A percentile compares a stretch with the other conserved stretches of the same genome.
These are phyloP conservation scores for Naganishia onofrii DNA, from an alignment of 768 basidiomycete species.

Conservation along the genomic window DNA sequence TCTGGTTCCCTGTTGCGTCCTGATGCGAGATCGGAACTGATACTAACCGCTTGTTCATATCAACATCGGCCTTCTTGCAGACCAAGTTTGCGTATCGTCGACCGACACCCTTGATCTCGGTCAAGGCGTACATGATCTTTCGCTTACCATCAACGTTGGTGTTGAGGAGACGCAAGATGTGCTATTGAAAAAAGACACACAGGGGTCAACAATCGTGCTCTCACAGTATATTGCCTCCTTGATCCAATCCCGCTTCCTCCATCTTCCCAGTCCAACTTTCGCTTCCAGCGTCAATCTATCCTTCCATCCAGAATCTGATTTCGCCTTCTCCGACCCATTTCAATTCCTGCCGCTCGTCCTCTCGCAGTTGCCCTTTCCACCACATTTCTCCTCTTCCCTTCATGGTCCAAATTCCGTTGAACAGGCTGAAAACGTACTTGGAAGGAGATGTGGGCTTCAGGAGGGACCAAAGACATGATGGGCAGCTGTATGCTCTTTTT, in stretches of 20 bases:
- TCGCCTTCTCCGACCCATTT: neutral
- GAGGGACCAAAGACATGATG: conserved; percentile 93
- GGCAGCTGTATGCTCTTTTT: conserved; percentile 34
- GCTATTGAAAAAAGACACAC: conserved; percentile 58
- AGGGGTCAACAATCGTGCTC: neutral
- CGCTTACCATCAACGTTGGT: conserved; percentile 99
- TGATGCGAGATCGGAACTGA: conserved; percentile 44
- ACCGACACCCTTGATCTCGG: conserved; percentile 99
- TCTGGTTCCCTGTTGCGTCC: neutral
- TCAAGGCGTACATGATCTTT: conserved; percentile 96
- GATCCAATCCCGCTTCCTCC: neutral
- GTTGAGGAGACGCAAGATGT: conserved; percentile 86
- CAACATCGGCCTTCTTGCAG: conserved; percentile 99
- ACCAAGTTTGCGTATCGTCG: conserved; percentile 97
- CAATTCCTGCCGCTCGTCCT: neutral
- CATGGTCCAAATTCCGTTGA: neutral
- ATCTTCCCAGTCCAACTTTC: neutral
- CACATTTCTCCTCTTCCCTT: neutral
- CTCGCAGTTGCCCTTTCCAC: too few relatives aligned
- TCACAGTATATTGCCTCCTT: neutral
- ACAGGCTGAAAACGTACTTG: conserved; percentile 61
- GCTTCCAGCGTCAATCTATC: neutral
- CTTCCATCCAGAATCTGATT: neutral
- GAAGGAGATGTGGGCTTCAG: conserved; percentile 92
- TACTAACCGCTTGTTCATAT: conserved; percentile 88